These are phyloP conservation scores for Nannochloropsis salina DNA, from an alignment of 108 stramenopile genomes.

Conservation along the genomic window DNA sequence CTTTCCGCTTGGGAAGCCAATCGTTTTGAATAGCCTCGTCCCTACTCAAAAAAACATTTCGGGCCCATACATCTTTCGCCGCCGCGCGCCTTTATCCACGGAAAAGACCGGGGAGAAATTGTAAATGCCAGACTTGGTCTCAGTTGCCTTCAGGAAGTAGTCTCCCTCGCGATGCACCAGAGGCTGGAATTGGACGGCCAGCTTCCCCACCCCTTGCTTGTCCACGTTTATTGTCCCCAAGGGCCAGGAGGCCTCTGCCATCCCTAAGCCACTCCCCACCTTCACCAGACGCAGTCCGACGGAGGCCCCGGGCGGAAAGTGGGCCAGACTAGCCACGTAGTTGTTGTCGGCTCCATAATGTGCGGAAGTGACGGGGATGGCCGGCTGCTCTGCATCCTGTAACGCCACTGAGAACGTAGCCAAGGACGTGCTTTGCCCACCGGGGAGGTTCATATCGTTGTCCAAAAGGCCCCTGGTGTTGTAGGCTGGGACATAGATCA, in stretches of 20 bases:
- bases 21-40: no score
- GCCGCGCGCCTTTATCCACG: not conserved
- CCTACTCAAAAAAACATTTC: not conserved
- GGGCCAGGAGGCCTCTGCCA: not conserved
- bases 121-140: not conserved
- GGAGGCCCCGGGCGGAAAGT: not conserved
- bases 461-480: not conserved
- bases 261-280: not conserved
- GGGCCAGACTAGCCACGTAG: not conserved
- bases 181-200: not conserved
- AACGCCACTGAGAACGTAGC: not conserved
- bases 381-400: conserved; percentile 1
- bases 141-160: conserved; percentile 2
- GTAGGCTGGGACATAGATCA: not conserved
- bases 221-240: not conserved
- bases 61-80: not conserved
- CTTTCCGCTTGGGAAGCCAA: no score
- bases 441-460: not conserved
- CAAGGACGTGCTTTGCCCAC: not conserved
- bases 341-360: not conserved
- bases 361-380: not conserved
- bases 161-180: not conserved
- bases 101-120: not conserved
- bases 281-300: not conserved
- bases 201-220: not conserved